Evolutionary conservation across 352 stramenopile genomes (phyloP).

Genomic region (Pythium scleroteichum): DNA sequence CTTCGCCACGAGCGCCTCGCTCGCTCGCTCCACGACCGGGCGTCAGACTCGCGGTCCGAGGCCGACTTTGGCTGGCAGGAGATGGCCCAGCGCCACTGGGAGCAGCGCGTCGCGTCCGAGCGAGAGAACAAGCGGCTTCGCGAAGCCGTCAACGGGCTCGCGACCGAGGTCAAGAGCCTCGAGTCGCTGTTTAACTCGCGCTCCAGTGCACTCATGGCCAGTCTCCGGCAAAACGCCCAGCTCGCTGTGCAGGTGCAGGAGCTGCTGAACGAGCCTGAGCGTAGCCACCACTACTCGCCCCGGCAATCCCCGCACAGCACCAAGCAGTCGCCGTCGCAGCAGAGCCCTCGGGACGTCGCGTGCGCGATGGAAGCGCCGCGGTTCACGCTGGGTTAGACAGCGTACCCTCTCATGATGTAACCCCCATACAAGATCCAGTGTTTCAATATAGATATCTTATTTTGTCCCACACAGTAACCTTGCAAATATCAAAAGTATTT

Average conservation of each 20-base stretch:
- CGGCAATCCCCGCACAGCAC: neutral
- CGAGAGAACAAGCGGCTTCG: slow-evolving; percentile 24
- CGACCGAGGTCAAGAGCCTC: slow-evolving; percentile 25
- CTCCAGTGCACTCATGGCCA: slow-evolving; percentile 25
- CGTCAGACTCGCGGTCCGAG: neutral
- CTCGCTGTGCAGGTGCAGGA: slow-evolving; percentile 14
- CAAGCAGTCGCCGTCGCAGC: slow-evolving; percentile 1
- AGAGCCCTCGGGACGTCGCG: slow-evolving; percentile 24
- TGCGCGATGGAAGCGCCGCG: slow-evolving; percentile 13
- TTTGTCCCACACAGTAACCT: slow-evolving; percentile 5
- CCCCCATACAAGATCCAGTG: slow-evolving; percentile 5
- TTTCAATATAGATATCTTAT: slow-evolving; percentile 18
- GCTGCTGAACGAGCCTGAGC: slow-evolving; percentile 2
- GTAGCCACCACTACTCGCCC: neutral
- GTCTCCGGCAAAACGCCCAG: slow-evolving; percentile 18
- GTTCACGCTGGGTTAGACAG: neutral
- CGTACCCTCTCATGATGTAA: neutral
- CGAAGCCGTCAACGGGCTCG: slow-evolving; percentile 16
- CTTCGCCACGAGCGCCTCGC: slow-evolving; percentile 17
- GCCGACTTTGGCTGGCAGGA: slow-evolving; percentile 19
- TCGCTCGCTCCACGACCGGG: neutral
- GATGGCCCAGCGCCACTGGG: slow-evolving; percentile 22
- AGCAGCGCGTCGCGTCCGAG: slow-evolving; percentile 18
- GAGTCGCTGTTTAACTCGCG: slow-evolving; percentile 25
- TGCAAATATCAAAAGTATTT: too few species aligned